A percentile compares a stretch with the other conserved stretches of the same genome.
phyloP scores from a whole-genome alignment of 139 green algal genomes.

The Chlamydomonas eustigma region DNA sequence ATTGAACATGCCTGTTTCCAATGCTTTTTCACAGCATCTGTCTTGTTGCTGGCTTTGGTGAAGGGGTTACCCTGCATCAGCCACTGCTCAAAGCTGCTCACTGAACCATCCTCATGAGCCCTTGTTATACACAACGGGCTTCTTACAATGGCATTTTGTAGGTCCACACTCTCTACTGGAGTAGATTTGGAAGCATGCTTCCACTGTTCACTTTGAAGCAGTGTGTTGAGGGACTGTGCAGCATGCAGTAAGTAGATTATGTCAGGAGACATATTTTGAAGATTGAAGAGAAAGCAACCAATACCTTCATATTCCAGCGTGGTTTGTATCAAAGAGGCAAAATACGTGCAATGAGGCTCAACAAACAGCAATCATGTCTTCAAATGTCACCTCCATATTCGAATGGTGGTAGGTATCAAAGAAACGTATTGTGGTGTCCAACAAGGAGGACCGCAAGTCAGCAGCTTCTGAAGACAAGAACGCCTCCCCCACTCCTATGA shows the following conservation, averaged over 20 bases:
- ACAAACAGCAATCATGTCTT: too few species aligned
- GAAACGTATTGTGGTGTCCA: constrained; percentile 6
- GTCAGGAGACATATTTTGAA: too few species aligned
- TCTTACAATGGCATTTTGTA: constrained; percentile 17
- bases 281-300: too few species aligned
- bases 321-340: too few species aligned
- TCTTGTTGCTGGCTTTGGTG: background rate
- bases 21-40: background rate
- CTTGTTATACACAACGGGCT: constrained; percentile 19
- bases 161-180: background rate
- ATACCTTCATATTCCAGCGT: too few species aligned
- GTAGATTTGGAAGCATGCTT: background rate
- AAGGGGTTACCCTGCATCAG: constrained; percentile 47
- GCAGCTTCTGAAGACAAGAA: constrained; percentile 21
- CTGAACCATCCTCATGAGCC: constrained; percentile 12
- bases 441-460: constrained; percentile 13
- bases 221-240: constrained; percentile 21
- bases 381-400: constrained; percentile 48
- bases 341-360: too few species aligned
- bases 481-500: constrained; percentile 34
- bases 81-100: constrained; percentile 33
- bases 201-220: constrained; percentile 11
- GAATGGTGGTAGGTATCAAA: constrained; percentile 38
- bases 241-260: too few species aligned
- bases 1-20: background rate